These are phyloP conservation scores for Suillus cothurnatus DNA, from an alignment of 768 basidiomycete genomes.

Conservation along the genomic window DNA sequence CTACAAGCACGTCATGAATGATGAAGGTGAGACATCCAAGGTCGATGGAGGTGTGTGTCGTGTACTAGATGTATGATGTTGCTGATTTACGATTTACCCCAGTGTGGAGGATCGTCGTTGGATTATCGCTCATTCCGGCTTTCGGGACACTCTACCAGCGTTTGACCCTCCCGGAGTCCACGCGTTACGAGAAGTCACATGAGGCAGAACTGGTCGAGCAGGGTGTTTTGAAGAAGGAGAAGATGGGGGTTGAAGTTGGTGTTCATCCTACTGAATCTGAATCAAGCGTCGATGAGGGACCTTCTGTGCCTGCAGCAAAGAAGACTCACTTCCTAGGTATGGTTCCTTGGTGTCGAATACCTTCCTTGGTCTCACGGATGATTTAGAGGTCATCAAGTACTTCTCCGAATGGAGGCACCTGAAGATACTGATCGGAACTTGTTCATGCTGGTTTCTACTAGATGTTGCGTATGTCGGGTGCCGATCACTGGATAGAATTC, in stretches of 20 bases:
- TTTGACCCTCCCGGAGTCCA: constrained; percentile 71
- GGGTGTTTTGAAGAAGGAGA: constrained; percentile 38
- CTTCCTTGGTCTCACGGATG: neutral
- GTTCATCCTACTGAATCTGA: constrained; percentile 7
- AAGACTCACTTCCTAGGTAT: constrained; percentile 56
- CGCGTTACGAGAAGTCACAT: constrained; percentile 51
- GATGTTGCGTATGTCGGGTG: constrained; percentile 56
- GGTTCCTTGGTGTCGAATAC: constrained; percentile 1
- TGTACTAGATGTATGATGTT: constrained; percentile 2
- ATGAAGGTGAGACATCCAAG: constrained; percentile 56
- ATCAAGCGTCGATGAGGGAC: constrained; percentile 15
- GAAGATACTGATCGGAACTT: constrained; percentile 69
- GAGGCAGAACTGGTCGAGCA: constrained; percentile 27
- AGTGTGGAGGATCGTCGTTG: constrained; percentile 77
- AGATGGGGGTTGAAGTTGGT: constrained; percentile 25
- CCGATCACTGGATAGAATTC: constrained; percentile 15
- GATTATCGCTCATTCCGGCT: constrained; percentile 75
- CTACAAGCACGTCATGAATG: constrained; percentile 67
- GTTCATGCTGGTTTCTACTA: constrained; percentile 72
- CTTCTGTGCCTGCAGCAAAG: constrained; percentile 33
- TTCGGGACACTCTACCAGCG: constrained; percentile 77
- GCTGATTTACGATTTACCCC: neutral
- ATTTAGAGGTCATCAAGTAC: constrained; percentile 61
- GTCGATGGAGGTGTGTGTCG: constrained; percentile 63
- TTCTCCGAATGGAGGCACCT: constrained; percentile 74